Evolutionary conservation across 345 rosid species (phyloP).

Genomic region (Acer saccharum): DNA sequence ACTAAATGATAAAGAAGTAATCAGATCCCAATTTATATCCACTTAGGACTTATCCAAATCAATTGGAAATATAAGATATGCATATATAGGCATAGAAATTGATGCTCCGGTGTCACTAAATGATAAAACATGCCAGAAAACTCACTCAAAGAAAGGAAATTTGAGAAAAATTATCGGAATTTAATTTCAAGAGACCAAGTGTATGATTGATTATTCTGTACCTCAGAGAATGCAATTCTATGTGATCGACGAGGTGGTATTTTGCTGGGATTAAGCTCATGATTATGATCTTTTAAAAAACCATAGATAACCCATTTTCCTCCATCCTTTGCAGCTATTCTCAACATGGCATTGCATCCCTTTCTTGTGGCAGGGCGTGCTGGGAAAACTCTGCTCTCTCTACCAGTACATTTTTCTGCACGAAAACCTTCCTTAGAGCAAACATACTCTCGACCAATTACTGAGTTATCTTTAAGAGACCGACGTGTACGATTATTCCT

Average conservation of each 20-base stretch:
- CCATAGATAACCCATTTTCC: slow-evolving; percentile 47
- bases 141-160: background rate
- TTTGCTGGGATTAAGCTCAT: slow-evolving; percentile 38
- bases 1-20: background rate
- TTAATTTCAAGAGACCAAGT: background rate
- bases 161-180: background rate
- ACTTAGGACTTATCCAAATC: background rate
- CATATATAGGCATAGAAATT: background rate
- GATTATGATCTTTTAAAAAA: slow-evolving; percentile 45
- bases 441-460: slow-evolving; percentile 47
- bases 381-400: slow-evolving; percentile 23
- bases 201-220: slow-evolving; percentile 8
- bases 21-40: slow-evolving; percentile 8
- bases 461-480: slow-evolving; percentile 45
- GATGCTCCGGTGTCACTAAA: background rate
- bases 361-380: slow-evolving; percentile 35
- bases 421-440: slow-evolving; percentile 46
- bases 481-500: slow-evolving; percentile 43
- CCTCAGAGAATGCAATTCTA: slow-evolving; percentile 44
- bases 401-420: slow-evolving; percentile 25
- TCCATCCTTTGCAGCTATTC: slow-evolving; percentile 41
- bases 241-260: slow-evolving; percentile 40
- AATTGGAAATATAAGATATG: background rate
- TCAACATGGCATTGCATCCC: slow-evolving; percentile 49
- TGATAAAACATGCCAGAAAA: background rate